Conservation (phyloP, 352 stramenopile genomes). For the Globisporangium spinosum region DNA sequence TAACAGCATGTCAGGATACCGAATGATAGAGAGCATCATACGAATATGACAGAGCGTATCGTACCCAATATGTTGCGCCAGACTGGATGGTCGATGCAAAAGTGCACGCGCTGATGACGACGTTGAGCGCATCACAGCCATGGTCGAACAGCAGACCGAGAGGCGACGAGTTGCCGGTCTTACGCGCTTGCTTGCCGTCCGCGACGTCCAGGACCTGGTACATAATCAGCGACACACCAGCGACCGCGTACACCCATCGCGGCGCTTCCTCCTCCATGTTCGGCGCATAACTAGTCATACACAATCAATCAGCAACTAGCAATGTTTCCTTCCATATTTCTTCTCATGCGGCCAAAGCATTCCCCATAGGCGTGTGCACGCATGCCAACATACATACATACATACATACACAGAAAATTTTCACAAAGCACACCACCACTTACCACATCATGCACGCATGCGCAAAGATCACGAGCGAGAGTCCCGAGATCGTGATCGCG, state of each 20-base stretch:
- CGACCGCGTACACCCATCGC: slow-evolving; percentile 67
- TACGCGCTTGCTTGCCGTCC: slow-evolving; percentile 84
- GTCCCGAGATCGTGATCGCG: slow-evolving; percentile 76
- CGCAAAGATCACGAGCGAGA: slow-evolving; percentile 65
- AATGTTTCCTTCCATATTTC: not conserved
- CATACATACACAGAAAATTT: not conserved
- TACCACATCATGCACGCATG: slow-evolving; percentile 77
- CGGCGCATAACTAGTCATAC: slow-evolving; percentile 53
- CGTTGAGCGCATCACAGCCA: slow-evolving; percentile 81
- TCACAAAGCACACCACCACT: not conserved
- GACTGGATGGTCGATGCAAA: slow-evolving; percentile 86
- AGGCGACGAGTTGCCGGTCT: slow-evolving; percentile 84
- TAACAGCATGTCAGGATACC: not conserved
- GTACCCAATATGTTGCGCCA: slow-evolving; percentile 75
- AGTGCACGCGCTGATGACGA: slow-evolving; percentile 77
- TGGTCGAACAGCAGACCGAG: slow-evolving; percentile 85
- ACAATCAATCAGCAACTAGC: not conserved
- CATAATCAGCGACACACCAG: slow-evolving; percentile 58
- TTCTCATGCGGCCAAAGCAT: not conserved
- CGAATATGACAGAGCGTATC: slow-evolving; percentile 21
- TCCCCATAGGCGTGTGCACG: not conserved
- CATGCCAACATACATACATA: not conserved
- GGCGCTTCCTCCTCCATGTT: slow-evolving; percentile 83
- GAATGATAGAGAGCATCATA: too few relatives aligned
- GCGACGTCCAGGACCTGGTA: slow-evolving; percentile 87